Evolutionary conservation across 2,329 filamentous ascomycete species (phyloP), one percentile per base, ranked within the genome.

Genomic region (Pseudogymnoascus sp.): DNA sequence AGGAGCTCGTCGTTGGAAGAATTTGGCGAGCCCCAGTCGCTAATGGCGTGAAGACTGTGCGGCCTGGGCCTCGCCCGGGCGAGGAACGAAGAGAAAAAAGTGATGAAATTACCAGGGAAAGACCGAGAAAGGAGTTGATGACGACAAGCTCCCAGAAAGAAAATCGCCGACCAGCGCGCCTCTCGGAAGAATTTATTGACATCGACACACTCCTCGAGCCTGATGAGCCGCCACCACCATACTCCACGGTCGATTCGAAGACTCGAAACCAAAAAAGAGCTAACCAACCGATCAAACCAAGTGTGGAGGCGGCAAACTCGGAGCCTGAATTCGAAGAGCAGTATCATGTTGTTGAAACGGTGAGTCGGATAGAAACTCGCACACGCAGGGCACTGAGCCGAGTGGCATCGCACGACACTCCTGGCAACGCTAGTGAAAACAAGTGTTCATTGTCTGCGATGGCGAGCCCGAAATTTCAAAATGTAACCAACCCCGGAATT

Each of bases 41-140:
- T 71, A 61, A 61, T 73, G 70, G 70, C 61, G 40, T 6, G 69
- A 71, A 62, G 67, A 68, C 9, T 65, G 65, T 21, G 70, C 71
- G 12, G 70, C 66, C 11, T 65, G 69, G 62, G 55, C 70, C 21
- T 60, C 59, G 7, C 25, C 62, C 14, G 64, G 64, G 45, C 62
- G 63, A 21, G 67, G 68, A 4, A 73, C 65, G 63, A 74, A 74
- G 62, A 64, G 72, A 21, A 74, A 74, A 74, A 61, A 73, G 72
- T 49, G 65, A 68, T 55, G 71, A 72, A 12, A 69, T 72, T 23
- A 68, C 68, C 1, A 65, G 58, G 40, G 65, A 40, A 61, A 63
- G 40, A 21, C 28, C 41, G 59, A 37, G 16, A 21, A 61, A 35
- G n/a, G 63, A 33, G 63, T 58, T 33, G 64, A 67, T 59, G 58